Evolutionary conservation across 2,329 filamentous ascomycete genomes (phyloP).

Genomic region (Botrytis cinerea): DNA sequence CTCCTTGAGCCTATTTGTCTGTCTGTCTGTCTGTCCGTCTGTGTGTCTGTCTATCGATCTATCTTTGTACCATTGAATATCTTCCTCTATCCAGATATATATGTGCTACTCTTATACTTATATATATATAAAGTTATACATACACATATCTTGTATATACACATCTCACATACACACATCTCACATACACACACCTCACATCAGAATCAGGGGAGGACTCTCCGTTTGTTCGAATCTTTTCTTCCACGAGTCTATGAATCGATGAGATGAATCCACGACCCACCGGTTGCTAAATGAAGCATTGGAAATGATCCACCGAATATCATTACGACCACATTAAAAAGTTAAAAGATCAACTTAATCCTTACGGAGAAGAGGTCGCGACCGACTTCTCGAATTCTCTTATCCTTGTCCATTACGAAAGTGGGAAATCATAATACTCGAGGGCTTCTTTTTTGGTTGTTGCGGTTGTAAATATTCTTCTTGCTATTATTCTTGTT

Average conservation of each 20-base stretch:
- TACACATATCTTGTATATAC: not conserved
- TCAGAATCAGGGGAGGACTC: not conserved
- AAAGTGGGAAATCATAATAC: constrained; percentile 2
- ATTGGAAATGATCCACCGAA: constrained; percentile 3
- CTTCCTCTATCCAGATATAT: not conserved
- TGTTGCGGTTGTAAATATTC: not conserved
- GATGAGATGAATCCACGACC: not conserved
- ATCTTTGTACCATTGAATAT: not conserved
- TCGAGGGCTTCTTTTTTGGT: not conserved
- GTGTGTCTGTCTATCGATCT: not conserved
- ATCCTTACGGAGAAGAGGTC: not conserved
- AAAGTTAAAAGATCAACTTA: constrained; percentile 6
- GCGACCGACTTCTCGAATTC: not conserved
- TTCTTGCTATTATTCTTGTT: not conserved
- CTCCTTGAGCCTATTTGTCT: not conserved
- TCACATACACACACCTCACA: not conserved
- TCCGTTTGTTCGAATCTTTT: not conserved
- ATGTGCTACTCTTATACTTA: not conserved
- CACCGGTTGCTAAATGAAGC: constrained; percentile 9
- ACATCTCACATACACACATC: not conserved
- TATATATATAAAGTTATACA: not conserved
- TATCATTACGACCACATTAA: not conserved
- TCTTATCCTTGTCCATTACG: not conserved
- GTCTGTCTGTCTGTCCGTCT: not conserved
- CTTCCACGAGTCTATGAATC: not conserved